phyloP scores from a whole-genome alignment of 108 stramenopile genomes.

The Tribonema minus region DNA sequence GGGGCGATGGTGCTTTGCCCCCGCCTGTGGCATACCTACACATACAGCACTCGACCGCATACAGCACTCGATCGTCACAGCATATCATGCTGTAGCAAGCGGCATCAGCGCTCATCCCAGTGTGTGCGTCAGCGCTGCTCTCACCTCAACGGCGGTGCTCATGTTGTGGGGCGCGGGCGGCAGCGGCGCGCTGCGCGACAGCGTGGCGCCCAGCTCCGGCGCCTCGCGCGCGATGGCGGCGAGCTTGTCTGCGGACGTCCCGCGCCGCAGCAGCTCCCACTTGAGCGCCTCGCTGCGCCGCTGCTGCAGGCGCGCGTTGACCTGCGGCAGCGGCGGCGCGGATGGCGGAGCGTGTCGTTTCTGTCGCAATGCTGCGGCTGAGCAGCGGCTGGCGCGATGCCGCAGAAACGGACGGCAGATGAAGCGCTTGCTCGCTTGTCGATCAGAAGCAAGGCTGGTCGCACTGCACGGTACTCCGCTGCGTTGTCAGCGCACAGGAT shows the following conservation, averaged over 20 bases:
- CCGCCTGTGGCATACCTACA: no score
- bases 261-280: conserved; percentile 31
- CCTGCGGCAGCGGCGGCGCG: background rate
- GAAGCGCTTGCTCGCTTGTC: background rate
- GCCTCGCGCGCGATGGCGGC: conserved; percentile 6
- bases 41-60: no score
- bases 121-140: background rate
- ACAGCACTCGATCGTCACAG: no score
- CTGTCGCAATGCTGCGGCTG: no score
- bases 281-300: conserved; percentile 32
- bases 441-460: no score
- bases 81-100: background rate
- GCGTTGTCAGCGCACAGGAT: no score
- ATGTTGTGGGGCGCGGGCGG: background rate
- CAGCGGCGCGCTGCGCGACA: background rate
- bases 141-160: background rate
- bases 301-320: conserved; percentile 28
- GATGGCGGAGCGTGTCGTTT: background rate
- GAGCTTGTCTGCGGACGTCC: conserved; percentile 3
- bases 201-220: background rate
- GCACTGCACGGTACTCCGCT: no score
- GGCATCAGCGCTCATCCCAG: background rate
- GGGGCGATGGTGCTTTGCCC: no score
- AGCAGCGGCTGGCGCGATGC: no score
- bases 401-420: background rate